Evolutionary conservation across 225 moss, liverwort and hornwort species (phyloP).

Genomic region (Neckera pumila): DNA sequence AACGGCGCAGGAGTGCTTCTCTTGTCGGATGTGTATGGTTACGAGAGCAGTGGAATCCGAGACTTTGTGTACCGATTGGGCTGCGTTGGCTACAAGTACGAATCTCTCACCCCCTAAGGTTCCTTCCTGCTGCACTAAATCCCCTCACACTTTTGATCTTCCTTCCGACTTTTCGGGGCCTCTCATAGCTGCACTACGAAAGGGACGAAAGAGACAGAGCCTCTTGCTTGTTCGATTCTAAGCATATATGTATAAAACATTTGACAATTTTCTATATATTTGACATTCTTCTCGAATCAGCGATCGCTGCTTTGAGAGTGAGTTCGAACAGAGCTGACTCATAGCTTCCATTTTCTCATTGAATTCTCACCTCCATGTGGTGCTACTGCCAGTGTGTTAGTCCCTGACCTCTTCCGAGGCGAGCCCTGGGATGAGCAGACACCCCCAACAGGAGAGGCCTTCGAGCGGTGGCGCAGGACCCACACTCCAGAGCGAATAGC

Average conservation of each 20-base stretch:
- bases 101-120: background rate
- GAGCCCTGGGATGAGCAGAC: constrained; percentile 42
- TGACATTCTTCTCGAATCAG: background rate
- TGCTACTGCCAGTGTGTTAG: constrained; percentile 42
- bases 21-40: constrained; percentile 59
- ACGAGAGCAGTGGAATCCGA: constrained; percentile 57
- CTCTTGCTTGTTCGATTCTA: background rate
- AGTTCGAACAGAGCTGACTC: background rate
- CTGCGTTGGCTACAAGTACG: constrained; percentile 95
- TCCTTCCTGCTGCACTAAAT: background rate
- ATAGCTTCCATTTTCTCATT: background rate
- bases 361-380: background rate
- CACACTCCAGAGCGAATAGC: constrained; percentile 39
- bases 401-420: constrained; percentile 74
- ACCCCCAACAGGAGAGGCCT: constrained; percentile 20
- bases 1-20: constrained; percentile 73
- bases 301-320: background rate
- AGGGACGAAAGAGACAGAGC: background rate
- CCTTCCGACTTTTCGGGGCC: background rate
- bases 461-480: constrained; percentile 45
- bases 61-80: constrained; percentile 74
- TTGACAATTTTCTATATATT: background rate
- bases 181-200: background rate
- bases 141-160: background rate
- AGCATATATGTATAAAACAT: background rate